Evolutionary conservation across 495 filamentous ascomycete species (phyloP).

Genomic region (Penicillium paxilli): DNA sequence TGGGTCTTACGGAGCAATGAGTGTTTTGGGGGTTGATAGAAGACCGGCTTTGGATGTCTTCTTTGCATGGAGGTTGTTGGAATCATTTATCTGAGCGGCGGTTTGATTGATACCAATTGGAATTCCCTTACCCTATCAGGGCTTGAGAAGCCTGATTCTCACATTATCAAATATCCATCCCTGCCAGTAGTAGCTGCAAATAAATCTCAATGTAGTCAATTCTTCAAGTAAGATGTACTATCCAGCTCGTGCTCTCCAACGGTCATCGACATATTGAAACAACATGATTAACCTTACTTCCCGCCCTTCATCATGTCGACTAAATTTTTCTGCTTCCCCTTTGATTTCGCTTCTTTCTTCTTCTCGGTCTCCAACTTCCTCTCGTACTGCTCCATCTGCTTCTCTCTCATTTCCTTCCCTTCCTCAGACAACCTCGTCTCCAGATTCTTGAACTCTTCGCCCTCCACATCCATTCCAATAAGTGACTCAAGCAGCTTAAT

Average conservation of each 20-base stretch:
- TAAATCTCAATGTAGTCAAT: too few species aligned
- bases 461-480: slow-evolving; percentile 76
- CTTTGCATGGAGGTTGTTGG: slow-evolving; percentile 22
- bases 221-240: too few species aligned
- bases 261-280: too few species aligned
- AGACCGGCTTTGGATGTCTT: slow-evolving; percentile 9
- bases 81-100: slow-evolving; percentile 18
- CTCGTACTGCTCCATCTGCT: slow-evolving; percentile 73
- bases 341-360: slow-evolving; percentile 50
- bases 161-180: too few species aligned
- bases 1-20: slow-evolving; percentile 11
- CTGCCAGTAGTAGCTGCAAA: too few species aligned
- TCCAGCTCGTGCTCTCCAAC: too few species aligned
- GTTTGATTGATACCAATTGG: slow-evolving; percentile 29
- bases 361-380: slow-evolving; percentile 62
- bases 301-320: slow-evolving; percentile 39
- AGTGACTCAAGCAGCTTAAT: slow-evolving; percentile 88
- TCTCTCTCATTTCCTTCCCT: slow-evolving; percentile 69
- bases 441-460: slow-evolving; percentile 63
- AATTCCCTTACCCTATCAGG: slow-evolving; percentile 8
- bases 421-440: slow-evolving; percentile 65
- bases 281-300: slow-evolving; percentile 3
- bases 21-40: slow-evolving; percentile 3
- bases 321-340: slow-evolving; percentile 44
- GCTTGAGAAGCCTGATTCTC: too few species aligned